Conservation (phyloP, 805 yeast species). For the Candida namnaoensis region DNA sequence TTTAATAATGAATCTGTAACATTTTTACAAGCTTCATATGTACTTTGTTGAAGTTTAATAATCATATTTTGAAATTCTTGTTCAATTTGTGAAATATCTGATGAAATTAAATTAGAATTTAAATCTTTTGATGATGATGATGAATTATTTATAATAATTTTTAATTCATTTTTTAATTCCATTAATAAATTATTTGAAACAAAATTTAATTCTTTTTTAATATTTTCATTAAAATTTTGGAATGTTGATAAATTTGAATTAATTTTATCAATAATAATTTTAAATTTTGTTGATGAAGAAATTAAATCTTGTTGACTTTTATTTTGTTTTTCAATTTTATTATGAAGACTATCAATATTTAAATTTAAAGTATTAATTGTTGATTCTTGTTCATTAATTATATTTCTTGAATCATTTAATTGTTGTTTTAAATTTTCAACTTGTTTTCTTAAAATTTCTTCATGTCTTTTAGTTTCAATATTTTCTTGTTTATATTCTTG, state of each 20-base stretch:
- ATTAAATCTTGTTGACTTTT: conserved; percentile 22
- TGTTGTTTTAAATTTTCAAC: conserved; percentile 19
- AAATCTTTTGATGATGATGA: not conserved
- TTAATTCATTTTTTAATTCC: conserved; percentile 1
- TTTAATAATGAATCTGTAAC: conserved; percentile 13
- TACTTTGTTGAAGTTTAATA: conserved; percentile 7
- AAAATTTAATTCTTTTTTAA: conserved; percentile 8
- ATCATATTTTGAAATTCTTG: conserved; percentile 7
- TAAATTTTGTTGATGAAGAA: conserved; percentile 23
- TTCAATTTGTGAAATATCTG: conserved; percentile 3
- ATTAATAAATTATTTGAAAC: conserved; percentile 5
- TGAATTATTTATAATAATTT: not conserved
- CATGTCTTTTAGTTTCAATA: conserved; percentile 34
- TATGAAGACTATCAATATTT: conserved; percentile 17
- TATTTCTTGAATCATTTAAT: conserved; percentile 11
- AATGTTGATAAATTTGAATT: conserved; percentile 18
- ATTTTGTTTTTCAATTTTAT: conserved; percentile 21
- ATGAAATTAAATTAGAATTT: not conserved
- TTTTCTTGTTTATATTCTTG: conserved; percentile 42
- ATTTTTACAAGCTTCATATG: conserved; percentile 14
- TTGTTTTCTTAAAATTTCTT: conserved; percentile 30
- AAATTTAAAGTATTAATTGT: conserved; percentile 17
- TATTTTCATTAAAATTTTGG: conserved; percentile 12
- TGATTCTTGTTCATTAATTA: conserved; percentile 13
- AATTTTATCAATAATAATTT: conserved; percentile 19